phyloP scores from a whole-genome alignment of 176 grass and related monocot genomes.

The Oryza nivara region DNA sequence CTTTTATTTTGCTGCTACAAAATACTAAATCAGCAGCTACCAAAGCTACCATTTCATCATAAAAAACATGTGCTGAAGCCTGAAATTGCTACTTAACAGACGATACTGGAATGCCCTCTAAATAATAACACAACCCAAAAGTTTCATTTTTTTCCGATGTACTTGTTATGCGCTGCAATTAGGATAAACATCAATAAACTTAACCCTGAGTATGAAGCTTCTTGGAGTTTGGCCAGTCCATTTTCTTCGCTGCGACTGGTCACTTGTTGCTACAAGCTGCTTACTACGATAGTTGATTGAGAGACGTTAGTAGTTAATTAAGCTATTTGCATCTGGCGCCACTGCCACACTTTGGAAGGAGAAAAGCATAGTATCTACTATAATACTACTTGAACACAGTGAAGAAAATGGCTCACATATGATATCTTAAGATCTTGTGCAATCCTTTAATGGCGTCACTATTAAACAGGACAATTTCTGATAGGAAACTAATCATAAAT shows the following conservation, averaged over 20 bases:
- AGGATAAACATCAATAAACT: background rate
- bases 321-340: background rate
- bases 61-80: background rate
- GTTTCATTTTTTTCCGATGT: background rate
- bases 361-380: background rate
- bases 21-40: background rate
- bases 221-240: background rate
- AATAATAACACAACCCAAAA: background rate
- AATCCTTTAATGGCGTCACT: background rate
- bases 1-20: background rate
- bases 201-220: background rate
- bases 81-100: background rate
- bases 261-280: background rate
- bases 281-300: background rate
- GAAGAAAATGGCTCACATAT: background rate
- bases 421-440: background rate
- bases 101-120: background rate
- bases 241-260: background rate
- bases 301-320: conserved; percentile 1
- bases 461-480: background rate
- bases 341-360: background rate
- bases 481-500: background rate
- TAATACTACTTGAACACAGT: background rate
- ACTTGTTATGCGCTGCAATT: background rate
- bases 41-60: background rate